Evolutionary conservation across 2,329 filamentous ascomycete genomes (phyloP).

Genomic region (Cryoendolithus antarcticus): DNA sequence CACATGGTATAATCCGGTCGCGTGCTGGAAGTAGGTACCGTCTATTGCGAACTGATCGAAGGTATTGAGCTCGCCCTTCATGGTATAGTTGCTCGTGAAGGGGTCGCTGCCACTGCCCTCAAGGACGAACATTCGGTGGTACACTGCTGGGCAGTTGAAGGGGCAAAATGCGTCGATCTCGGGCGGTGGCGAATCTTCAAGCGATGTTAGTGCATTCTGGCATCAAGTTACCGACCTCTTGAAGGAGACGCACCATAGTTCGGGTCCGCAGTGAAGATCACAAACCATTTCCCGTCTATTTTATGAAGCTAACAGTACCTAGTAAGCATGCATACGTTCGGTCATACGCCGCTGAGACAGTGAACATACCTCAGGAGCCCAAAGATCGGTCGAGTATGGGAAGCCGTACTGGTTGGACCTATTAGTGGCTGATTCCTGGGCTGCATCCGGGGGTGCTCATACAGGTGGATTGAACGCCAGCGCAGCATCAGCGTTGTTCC

Average conservation of each 20-base stretch:
- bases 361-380: constrained; percentile 14
- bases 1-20: constrained; percentile 28
- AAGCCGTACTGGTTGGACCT: constrained; percentile 22
- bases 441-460: not conserved
- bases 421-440: too few species aligned
- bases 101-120: constrained; percentile 31
- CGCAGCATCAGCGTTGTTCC: constrained; percentile 32
- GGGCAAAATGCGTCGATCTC: constrained; percentile 37
- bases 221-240: not conserved
- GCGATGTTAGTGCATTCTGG: not conserved
- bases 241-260: constrained; percentile 12
- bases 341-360: too few species aligned
- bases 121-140: constrained; percentile 41
- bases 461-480: constrained; percentile 30
- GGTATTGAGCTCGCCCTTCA: constrained; percentile 37
- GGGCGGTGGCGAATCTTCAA: constrained; percentile 31
- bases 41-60: constrained; percentile 43
- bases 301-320: constrained; percentile 30
- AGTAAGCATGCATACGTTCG: too few species aligned
- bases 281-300: constrained; percentile 36
- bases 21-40: constrained; percentile 39
- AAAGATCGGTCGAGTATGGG: constrained; percentile 36
- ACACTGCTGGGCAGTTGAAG: constrained; percentile 37
- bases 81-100: constrained; percentile 32
- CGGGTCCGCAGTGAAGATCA: constrained; percentile 42